phyloP scores from a whole-genome alignment of 192 early-diverging fungal genomes.

The Geosiphon pyriformis region DNA sequence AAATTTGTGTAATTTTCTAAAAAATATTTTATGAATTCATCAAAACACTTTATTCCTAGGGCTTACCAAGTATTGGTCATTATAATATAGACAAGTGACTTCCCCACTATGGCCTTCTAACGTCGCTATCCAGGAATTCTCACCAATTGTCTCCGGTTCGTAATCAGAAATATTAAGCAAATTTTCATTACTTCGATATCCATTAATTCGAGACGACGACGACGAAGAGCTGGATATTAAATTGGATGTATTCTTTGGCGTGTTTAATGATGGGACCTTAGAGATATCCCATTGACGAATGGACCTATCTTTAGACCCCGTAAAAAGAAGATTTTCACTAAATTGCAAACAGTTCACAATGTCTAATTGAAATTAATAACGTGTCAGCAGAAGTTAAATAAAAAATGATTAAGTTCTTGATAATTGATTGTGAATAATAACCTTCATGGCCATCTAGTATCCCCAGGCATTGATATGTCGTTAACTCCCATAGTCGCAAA shows the following conservation, averaged over 20 bases:
- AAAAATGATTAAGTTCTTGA: neutral
- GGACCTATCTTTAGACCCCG: constrained; percentile 15
- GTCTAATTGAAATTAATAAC: constrained; percentile 3
- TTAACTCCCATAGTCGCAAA: constrained; percentile 65
- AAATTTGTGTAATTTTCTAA: too few relatives aligned
- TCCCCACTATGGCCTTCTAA: constrained; percentile 42
- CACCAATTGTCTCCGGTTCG: constrained; percentile 16
- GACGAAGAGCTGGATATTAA: constrained; percentile 7
- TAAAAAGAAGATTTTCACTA: constrained; percentile 2
- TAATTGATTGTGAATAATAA: neutral
- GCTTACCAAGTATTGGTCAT: constrained; percentile 46
- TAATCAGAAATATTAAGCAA: constrained; percentile 14
- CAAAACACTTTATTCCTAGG: too few relatives aligned
- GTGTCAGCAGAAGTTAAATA: neutral
- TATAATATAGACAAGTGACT: constrained; percentile 47
- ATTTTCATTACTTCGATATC: constrained; percentile 9
- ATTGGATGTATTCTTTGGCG: neutral
- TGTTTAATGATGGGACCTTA: neutral
- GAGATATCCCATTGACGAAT: constrained; percentile 25
- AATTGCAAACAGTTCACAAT: constrained; percentile 20
- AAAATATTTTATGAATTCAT: too few relatives aligned
- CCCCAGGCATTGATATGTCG: constrained; percentile 51
- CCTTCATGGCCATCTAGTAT: constrained; percentile 41
- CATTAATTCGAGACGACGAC: neutral
- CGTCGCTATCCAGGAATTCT: constrained; percentile 32